Conservation (phyloP, 2,329 filamentous ascomycete species). For the Aspergillus sp. region DNA sequence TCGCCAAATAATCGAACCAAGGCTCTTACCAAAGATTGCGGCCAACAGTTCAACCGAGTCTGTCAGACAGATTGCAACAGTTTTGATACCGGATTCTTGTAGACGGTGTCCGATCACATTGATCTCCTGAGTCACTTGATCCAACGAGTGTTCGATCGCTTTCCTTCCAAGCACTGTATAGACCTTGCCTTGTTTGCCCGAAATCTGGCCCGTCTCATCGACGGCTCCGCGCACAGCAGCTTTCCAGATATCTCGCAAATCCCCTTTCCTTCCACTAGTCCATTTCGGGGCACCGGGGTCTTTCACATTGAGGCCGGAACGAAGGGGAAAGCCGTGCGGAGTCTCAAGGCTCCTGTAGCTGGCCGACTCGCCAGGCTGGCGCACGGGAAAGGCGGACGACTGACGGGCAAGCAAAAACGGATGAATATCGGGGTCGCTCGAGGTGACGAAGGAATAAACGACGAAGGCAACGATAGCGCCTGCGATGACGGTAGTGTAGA, state of each 20-base stretch:
- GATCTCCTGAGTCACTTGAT: constrained; percentile 79
- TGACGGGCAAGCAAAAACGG: constrained; percentile 88
- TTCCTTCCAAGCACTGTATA: constrained; percentile 76
- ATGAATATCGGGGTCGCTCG: constrained; percentile 83
- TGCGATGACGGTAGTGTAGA: constrained; percentile 71
- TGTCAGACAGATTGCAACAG: constrained; percentile 84
- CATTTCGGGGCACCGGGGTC: constrained; percentile 78
- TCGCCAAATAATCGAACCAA: neutral
- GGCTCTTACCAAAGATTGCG: constrained; percentile 66
- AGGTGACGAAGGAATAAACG: constrained; percentile 68
- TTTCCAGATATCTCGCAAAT: constrained; percentile 89
- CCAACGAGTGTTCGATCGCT: constrained; percentile 68
- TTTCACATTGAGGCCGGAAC: constrained; percentile 77
- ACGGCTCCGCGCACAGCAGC: constrained; percentile 64
- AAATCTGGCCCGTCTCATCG: constrained; percentile 61
- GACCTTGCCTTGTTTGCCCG: constrained; percentile 66
- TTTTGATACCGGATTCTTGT: constrained; percentile 65
- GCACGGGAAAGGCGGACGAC: constrained; percentile 72
- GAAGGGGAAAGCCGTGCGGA: constrained; percentile 80
- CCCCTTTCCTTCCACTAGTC: constrained; percentile 79
- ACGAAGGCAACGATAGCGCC: constrained; percentile 66
- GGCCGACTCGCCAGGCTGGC: constrained; percentile 81
- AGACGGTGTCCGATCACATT: constrained; percentile 80
- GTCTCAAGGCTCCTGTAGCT: constrained; percentile 80
- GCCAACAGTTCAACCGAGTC: constrained; percentile 88